Percentiles rank a stretch among this genome's conserved stretches.
Conservation (phyloP, 176 grass and related monocot species). For the Aegilops speltoides region DNA sequence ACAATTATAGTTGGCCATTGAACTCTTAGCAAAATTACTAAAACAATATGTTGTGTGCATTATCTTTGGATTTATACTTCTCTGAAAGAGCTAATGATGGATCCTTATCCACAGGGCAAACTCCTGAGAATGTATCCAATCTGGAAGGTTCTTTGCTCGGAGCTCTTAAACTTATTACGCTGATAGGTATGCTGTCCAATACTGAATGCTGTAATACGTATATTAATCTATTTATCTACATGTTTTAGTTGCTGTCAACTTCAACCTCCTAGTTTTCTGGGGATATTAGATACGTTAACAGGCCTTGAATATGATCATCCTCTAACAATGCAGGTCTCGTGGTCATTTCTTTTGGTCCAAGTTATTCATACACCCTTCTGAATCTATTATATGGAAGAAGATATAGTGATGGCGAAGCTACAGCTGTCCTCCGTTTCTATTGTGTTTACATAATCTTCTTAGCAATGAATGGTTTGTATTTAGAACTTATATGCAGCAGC, state of each 20-base stretch:
- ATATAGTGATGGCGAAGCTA: constrained; percentile 80
- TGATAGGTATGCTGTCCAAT: constrained; percentile 66
- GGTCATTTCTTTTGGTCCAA: constrained; percentile 94
- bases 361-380: constrained; percentile 93
- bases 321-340: constrained; percentile 63
- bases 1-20: background rate
- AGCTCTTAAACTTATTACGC: constrained; percentile 82
- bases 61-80: constrained; percentile 22
- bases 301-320: constrained; percentile 3
- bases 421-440: constrained; percentile 74
- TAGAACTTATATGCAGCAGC: constrained; percentile 5
- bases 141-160: constrained; percentile 71
- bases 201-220: background rate
- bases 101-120: constrained; percentile 58
- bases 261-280: constrained; percentile 13
- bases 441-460: constrained; percentile 91
- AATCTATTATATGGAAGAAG: constrained; percentile 75
- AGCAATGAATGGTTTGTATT: constrained; percentile 82
- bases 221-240: constrained; percentile 11
- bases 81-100: constrained; percentile 1
- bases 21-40: constrained; percentile 11
- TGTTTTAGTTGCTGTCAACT: constrained; percentile 5
- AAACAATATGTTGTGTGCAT: background rate
- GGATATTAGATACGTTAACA: background rate
- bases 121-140: constrained; percentile 45